phyloP scores from a whole-genome alignment of 2,329 filamentous ascomycete species.

The Cercospora sojina region DNA sequence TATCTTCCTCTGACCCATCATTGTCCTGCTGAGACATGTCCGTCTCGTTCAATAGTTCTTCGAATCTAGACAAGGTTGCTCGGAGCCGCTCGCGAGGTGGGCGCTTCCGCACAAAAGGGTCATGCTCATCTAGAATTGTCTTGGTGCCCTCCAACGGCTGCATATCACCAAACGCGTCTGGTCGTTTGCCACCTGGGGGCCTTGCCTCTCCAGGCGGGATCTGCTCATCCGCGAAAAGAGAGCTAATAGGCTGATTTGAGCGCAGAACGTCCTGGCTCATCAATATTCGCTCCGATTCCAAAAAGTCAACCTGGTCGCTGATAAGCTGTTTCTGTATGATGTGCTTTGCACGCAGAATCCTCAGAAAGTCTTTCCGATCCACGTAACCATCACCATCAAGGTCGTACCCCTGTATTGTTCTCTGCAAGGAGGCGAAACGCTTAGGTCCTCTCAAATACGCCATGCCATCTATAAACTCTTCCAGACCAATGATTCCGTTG shows the following conservation, averaged over 20 bases:
- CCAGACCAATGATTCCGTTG: slow-evolving; percentile 85
- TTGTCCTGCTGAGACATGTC: slow-evolving; percentile 4
- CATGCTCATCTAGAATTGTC: slow-evolving; percentile 57
- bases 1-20: neutral
- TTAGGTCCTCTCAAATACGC: slow-evolving; percentile 61
- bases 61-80: slow-evolving; percentile 27
- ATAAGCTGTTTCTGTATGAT: slow-evolving; percentile 87
- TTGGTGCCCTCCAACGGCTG: slow-evolving; percentile 46
- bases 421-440: slow-evolving; percentile 64
- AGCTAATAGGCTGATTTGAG: slow-evolving; percentile 49
- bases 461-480: slow-evolving; percentile 84
- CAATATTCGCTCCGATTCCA: slow-evolving; percentile 70
- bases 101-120: slow-evolving; percentile 30
- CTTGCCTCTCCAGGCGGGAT: slow-evolving; percentile 36
- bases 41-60: slow-evolving; percentile 31
- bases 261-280: slow-evolving; percentile 42
- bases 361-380: slow-evolving; percentile 79
- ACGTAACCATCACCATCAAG: slow-evolving; percentile 85
- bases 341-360: slow-evolving; percentile 91
- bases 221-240: slow-evolving; percentile 44
- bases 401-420: slow-evolving; percentile 87
- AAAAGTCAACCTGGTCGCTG: slow-evolving; percentile 72
- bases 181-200: slow-evolving; percentile 35
- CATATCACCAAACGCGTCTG: slow-evolving; percentile 36
- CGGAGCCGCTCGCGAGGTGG: slow-evolving; percentile 25